Base-by-base conservation (phyloP, 2,329 filamentous ascomycete genomes). In the Pochonia chlamydosporia region DNA sequence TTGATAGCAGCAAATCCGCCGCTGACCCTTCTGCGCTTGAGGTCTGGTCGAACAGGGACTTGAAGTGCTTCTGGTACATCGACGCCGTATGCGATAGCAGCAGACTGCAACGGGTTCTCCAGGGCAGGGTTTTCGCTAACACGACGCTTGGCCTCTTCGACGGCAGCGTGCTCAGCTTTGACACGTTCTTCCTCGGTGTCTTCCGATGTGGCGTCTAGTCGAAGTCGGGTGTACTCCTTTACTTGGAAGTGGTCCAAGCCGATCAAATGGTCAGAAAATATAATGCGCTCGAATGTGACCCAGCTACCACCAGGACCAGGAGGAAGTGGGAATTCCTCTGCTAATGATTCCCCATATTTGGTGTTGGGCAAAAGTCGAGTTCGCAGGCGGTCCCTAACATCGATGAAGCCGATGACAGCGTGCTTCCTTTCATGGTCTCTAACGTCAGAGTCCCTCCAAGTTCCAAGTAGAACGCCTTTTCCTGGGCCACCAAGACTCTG, bases 161-260 rank as follows among this genome's bases (percentile, higher is more conserved):
- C 70, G 2, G 77, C 75, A 1, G 58, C 64, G 9, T 59, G 55
- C 40, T 78, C 71, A 14, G 66, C 65, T 5, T 53, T 62, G 10
- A 59, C 56, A 11, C 62, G 61, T 18, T 72, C 68, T 14, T 68
- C 64, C 4, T 71, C 65, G 0, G 62, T 65, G 6, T 68, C 64
- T 7, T 69, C 62, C 0, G 53, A 54, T 1, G 49, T 7, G 4
- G 44, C 49, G 2, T 74, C 72, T 1, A 66, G 61, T 5, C 77
- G 72, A 23, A 82, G 63, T 52, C 78, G 78, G 43, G 83, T 79
- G 48, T 79, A 84, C 56, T 84, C 80, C 55, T 84, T 84, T 26
- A 84, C 62, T 26, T 81, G 73, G 24, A 75, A 70, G 41, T 82
- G 73, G 44, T 78, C 74, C 4, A 82, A 63, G 3, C 72, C 72